Conservation (phyloP, 192 early-diverging fungal genomes). For the Coemansia sp. region DNA sequence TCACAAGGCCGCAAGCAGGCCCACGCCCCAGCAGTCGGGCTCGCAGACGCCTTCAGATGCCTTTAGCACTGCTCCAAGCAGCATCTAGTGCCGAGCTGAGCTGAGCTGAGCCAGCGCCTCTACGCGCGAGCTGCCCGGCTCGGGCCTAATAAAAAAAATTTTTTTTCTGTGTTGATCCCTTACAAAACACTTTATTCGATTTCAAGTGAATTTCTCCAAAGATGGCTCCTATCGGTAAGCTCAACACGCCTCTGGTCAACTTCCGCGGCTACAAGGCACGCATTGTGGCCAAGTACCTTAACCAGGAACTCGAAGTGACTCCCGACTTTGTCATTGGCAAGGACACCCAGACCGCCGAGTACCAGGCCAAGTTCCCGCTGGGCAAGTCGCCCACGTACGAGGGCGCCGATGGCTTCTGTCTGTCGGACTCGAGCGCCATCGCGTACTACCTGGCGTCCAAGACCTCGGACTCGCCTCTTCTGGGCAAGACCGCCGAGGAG, state of each 20-base stretch:
- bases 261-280: constrained; percentile 59
- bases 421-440: constrained; percentile 87
- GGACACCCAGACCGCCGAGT: constrained; percentile 79
- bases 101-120: no score
- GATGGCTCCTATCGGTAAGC: constrained; percentile 44
- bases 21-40: constrained; percentile 20
- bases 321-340: constrained; percentile 62
- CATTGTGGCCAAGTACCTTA: constrained; percentile 77
- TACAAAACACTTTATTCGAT: constrained; percentile 11
- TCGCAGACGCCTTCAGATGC: constrained; percentile 50
- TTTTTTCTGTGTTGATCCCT: neutral
- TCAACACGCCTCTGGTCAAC: constrained; percentile 35
- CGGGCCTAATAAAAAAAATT: neutral
- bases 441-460: constrained; percentile 73
- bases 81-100: constrained; percentile 6
- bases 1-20: constrained; percentile 12
- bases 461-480: constrained; percentile 48
- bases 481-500: constrained; percentile 61
- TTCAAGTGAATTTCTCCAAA: neutral
- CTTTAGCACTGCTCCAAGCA: constrained; percentile 45
- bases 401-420: constrained; percentile 68
- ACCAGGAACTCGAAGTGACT: constrained; percentile 66
- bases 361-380: constrained; percentile 85
- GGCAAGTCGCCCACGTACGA: constrained; percentile 92
- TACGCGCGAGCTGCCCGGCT: no score